A percentile compares a stretch with the other conserved stretches of the same genome.
Evolutionary conservation across 1,139 yeast genomes (phyloP).

Genomic region (Sugiyamaella grinbergsii): DNA sequence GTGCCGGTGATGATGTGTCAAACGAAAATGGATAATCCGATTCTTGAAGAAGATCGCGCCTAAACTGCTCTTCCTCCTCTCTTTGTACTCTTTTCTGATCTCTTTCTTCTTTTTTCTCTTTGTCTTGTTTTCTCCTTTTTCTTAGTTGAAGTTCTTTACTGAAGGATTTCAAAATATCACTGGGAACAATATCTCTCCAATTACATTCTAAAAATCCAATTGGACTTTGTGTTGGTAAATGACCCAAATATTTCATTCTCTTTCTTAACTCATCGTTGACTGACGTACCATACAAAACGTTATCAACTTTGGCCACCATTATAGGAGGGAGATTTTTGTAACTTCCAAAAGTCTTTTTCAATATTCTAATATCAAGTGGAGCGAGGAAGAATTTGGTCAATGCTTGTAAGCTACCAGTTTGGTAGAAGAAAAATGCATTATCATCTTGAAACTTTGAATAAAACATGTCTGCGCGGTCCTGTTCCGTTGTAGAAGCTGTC

Average conservation of each 20-base stretch:
- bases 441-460: conserved; percentile 37
- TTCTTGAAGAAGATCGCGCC: conserved; percentile 36
- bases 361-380: conserved; percentile 74
- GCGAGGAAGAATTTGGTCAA: conserved; percentile 68
- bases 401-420: conserved; percentile 66
- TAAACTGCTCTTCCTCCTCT: conserved; percentile 53
- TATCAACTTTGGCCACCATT: conserved; percentile 65
- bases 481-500: neutral
- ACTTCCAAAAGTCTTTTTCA: conserved; percentile 62
- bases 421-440: conserved; percentile 61
- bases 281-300: conserved; percentile 62
- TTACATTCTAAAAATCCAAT: conserved; percentile 83
- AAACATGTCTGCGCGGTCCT: too few species aligned
- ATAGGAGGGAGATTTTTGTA: conserved; percentile 69
- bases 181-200: conserved; percentile 62
- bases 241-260: conserved; percentile 72
- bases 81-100: conserved; percentile 61
- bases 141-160: conserved; percentile 64
- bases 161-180: conserved; percentile 57
- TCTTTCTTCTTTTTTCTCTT: conserved; percentile 65
- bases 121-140: conserved; percentile 54
- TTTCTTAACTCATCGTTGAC: conserved; percentile 57
- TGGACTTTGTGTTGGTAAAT: conserved; percentile 82
- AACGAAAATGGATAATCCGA: conserved; percentile 18
- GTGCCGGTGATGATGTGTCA: conserved; percentile 17